Base-by-base conservation (phyloP, 2,329 filamentous ascomycete species). In the Colletotrichum sp. region DNA sequence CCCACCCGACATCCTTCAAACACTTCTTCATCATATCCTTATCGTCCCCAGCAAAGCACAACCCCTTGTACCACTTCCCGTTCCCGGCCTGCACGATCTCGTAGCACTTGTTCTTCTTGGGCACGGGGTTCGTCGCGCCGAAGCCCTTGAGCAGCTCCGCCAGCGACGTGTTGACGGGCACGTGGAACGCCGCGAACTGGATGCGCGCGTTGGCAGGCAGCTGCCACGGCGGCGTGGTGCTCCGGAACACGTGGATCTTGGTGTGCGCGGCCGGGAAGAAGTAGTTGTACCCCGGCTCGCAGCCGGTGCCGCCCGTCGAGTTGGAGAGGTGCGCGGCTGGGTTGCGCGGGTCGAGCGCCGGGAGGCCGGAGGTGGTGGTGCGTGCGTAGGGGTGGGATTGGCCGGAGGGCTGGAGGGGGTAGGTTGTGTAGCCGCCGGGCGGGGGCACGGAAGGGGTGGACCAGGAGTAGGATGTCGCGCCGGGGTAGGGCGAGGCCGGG, bases 231-330 rank as follows among this genome's bases (percentile, higher is more conserved):
- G 89, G 85, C 0, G 81, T 85, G 18, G 82, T 79, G 10, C 87
- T 86, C 77, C 88, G 88, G 81, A 93, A 87, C 4, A 93, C 85
- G 78, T 93, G 90, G 8, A 93, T 84, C 77, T 91, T 92, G 34
- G 90, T 91, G 81, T 93, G 90, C 77, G 90, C 86, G 0, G 84
- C 79, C 0, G 90, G 88, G 82, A 92, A 93, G 79, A 92, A 88
- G 82, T 92, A 91, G 83, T 91, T 91, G 84, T 92, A 93, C 3
- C 91, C 92, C 0, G 89, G 90, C 78, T 93, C 91, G 75, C 89
- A 89, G 55, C 91, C 90, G 2, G 88, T 85, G 26, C 90, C 90
- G 60, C 91, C 90, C 0, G 89, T 89, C 0, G 88, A 87, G 82
- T 93, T 92, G 62, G 86, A 87, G 83, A 93, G 84, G 77, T 91